Conservation (phyloP, 495 filamentous ascomycete species). For the Peziza echinospora region DNA sequence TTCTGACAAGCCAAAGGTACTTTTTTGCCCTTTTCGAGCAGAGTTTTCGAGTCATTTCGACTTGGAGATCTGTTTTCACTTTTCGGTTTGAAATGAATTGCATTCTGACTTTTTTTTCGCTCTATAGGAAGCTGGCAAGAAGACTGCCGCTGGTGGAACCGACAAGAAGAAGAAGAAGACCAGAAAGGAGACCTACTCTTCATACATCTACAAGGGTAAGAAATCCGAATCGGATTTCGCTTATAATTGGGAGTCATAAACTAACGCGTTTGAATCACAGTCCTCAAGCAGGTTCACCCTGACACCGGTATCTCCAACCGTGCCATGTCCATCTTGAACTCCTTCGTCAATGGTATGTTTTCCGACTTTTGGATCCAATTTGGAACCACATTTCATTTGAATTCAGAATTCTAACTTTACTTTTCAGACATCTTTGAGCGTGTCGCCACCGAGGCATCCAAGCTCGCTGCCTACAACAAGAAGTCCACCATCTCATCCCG, state of each 20-base stretch:
- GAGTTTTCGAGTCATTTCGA: background rate
- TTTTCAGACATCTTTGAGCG: conserved; percentile 94
- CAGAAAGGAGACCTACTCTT: conserved; percentile 98
- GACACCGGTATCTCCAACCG: conserved; percentile 99
- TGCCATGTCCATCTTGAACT: conserved; percentile 99
- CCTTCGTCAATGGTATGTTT: conserved; percentile 88
- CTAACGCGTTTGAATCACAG: conserved; percentile 28
- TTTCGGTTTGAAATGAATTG: conserved; percentile 2
- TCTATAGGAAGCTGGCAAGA: conserved; percentile 74
- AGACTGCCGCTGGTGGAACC: conserved; percentile 76
- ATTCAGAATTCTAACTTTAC: conserved; percentile 18
- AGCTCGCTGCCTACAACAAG: conserved; percentile 99
- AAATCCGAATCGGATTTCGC: background rate
- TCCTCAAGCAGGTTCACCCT: conserved; percentile 98
- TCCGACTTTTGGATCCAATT: background rate
- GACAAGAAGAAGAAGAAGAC: conserved; percentile 99
- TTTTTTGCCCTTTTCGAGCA: conserved; percentile 6
- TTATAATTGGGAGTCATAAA: conserved; percentile 4
- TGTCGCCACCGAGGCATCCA: conserved; percentile 94
- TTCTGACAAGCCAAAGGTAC: conserved; percentile 47
- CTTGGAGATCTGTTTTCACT: conserved; percentile 3
- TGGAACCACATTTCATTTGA: background rate
- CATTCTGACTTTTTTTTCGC: background rate
- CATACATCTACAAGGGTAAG: conserved; percentile 99
- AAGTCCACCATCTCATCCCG: conserved; percentile 99